Base-by-base conservation (phyloP, 2,329 filamentous ascomycete species). In the Fusarium begoniae region DNA sequence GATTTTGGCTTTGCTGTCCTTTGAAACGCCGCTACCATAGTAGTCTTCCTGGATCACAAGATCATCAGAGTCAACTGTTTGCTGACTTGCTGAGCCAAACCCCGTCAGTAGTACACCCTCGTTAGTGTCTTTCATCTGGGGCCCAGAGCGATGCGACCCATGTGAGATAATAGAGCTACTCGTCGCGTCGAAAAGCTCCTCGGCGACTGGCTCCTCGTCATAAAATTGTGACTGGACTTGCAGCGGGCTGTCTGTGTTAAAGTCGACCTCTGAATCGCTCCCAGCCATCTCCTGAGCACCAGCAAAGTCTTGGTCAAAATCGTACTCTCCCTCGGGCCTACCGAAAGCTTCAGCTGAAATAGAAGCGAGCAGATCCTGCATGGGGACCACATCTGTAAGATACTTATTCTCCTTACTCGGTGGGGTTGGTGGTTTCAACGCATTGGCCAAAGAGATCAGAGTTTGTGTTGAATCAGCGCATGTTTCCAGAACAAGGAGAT, bases 381-480 rank as follows among this genome's bases (percentile, higher is more conserved):
- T 89, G 0, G 95, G 95, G 68, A 98, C 91, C 8, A 97, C 89
- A 70, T 96, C 90, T 1, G 95, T 98, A 41, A 94, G 90, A 81
- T 97, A 99, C 79, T 96, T 96, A 73, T 92, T 90, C 75, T 93
- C 92, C 70, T 92, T 94, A 78, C 90, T 96, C 3, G 95, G 94
- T 2, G 95, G 92, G 13, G 90, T 91, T 3, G 96, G 96, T 9
- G 96, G 96, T 43, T 92, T 91, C 9, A 99, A 86, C 2, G 93
- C 95, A 77, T 93, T 94, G 22, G 95, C 84, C 47, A 97, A 88
- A 5, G 89, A 88, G 59, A 98, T 92, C 20, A 99, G 87, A 1
- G 96, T 99, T 81, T 98, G 95, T 0, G 95, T 98, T 4, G 96
- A 99, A 82, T 99, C 96, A 37, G 96, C 96, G 78, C 97, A 99